These are phyloP conservation scores for Arachis hypogaea DNA, from an alignment of 306 rosid species.

Conservation along the genomic window DNA sequence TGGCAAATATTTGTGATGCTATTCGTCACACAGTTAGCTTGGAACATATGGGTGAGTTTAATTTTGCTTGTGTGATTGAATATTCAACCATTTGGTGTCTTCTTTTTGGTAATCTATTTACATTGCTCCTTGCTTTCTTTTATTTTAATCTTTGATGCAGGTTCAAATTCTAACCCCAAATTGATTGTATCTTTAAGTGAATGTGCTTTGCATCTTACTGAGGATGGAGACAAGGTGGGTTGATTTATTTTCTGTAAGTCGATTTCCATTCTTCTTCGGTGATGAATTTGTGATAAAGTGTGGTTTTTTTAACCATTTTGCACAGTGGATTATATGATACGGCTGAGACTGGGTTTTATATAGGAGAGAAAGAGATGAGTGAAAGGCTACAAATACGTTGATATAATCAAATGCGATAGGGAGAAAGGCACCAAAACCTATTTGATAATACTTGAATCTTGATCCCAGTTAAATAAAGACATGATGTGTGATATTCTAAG, in stretches of 20 bases:
- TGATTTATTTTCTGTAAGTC: neutral
- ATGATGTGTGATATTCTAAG: no score
- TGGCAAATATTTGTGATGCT: constrained; percentile 94
- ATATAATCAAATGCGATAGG: no score
- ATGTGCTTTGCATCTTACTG: constrained; percentile 78
- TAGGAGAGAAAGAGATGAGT: no score
- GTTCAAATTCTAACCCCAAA: constrained; percentile 49
- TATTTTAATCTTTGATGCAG: constrained; percentile 43
- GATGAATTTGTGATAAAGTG: constrained; percentile 5
- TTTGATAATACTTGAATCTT: no score
- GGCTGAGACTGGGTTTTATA: no score
- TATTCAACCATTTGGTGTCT: constrained; percentile 23
- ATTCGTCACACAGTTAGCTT: constrained; percentile 57
- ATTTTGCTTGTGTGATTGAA: constrained; percentile 20
- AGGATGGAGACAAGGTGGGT: constrained; percentile 89
- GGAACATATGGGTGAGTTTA: constrained; percentile 60
- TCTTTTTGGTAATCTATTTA: constrained; percentile 8
- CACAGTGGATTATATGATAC: constrained; percentile 10
- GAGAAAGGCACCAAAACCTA: no score
- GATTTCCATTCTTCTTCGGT: constrained; percentile 11
- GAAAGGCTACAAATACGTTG: no score
- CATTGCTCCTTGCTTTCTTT: constrained; percentile 3
- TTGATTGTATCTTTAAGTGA: constrained; percentile 60
- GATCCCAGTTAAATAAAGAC: no score
- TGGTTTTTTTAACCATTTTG: neutral